Percentiles rank a stretch among this genome's conserved stretches.
phyloP scores from a whole-genome alignment of 2,329 filamentous ascomycete genomes.

The Alternaria sp. region DNA sequence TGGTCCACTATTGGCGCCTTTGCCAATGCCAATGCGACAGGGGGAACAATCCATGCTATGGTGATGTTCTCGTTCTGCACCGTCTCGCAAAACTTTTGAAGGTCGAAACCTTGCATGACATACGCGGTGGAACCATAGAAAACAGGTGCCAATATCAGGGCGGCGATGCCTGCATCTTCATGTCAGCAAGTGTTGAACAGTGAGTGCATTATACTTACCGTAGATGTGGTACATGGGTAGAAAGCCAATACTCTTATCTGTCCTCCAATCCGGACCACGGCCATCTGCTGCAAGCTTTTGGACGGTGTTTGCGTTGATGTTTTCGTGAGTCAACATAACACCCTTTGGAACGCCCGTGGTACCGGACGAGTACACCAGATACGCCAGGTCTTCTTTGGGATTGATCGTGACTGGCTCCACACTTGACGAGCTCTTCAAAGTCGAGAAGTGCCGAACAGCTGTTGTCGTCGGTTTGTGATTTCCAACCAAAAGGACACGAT shows the following conservation, averaged over 20 bases:
- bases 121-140: background rate
- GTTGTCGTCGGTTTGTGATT: background rate
- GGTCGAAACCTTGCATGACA: background rate
- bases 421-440: background rate
- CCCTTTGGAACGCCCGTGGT: slow-evolving; percentile 55
- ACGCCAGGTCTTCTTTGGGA: slow-evolving; percentile 17
- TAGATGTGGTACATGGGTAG: slow-evolving; percentile 56
- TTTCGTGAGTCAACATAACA: slow-evolving; percentile 52
- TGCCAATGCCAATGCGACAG: background rate
- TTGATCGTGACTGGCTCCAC: slow-evolving; percentile 5
- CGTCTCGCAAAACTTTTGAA: background rate
- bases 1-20: background rate
- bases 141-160: background rate
- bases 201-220: slow-evolving; percentile 44
- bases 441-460: background rate
- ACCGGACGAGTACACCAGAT: slow-evolving; percentile 33
- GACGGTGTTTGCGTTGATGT: slow-evolving; percentile 49
- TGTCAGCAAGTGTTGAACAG: background rate
- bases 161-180: background rate
- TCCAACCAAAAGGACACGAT: background rate
- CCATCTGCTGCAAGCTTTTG: slow-evolving; percentile 43
- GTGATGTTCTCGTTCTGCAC: background rate
- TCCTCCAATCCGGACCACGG: slow-evolving; percentile 21
- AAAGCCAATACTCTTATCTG: slow-evolving; percentile 53
- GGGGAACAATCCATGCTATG: background rate